These are phyloP conservation scores for Trypanosoma mega DNA, from an alignment of 208 protist species.

Conservation along the genomic window DNA sequence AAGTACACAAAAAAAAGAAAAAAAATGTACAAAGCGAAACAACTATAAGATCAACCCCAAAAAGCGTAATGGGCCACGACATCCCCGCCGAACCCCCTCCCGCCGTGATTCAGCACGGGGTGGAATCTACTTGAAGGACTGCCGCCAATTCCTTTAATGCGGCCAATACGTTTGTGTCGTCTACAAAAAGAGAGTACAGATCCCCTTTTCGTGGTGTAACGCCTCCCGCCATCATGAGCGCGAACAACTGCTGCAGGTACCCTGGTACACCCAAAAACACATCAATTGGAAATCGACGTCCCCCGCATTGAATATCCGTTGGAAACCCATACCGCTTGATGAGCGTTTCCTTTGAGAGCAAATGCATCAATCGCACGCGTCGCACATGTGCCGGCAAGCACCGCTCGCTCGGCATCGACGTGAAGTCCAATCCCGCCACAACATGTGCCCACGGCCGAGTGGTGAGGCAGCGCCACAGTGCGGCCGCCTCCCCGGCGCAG, in stretches of 20 bases:
- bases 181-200: slow-evolving; percentile 28
- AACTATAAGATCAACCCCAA: slow-evolving; percentile 12
- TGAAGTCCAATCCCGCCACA: slow-evolving; percentile 28
- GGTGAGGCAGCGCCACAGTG: slow-evolving; percentile 29
- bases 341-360: slow-evolving; percentile 17
- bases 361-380: slow-evolving; percentile 12
- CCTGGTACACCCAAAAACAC: slow-evolving; percentile 68
- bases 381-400: slow-evolving; percentile 4
- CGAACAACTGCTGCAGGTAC: slow-evolving; percentile 45
- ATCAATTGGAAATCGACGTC: slow-evolving; percentile 33
- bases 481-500: slow-evolving; percentile 39
- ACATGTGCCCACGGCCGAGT: slow-evolving; percentile 14
- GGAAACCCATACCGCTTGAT: slow-evolving; percentile 21
- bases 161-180: slow-evolving; percentile 17
- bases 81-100: too few species aligned
- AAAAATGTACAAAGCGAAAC: slow-evolving; percentile 3
- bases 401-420: slow-evolving; percentile 1
- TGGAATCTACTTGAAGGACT: not conserved
- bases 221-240: slow-evolving; percentile 25
- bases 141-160: slow-evolving; percentile 11
- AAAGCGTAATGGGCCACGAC: slow-evolving; percentile 14
- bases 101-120: too few species aligned
- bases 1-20: slow-evolving; percentile 7
- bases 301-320: slow-evolving; percentile 25
- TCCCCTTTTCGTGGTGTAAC: slow-evolving; percentile 4